Evolutionary conservation across 1,284 basidiomycete genomes (phyloP).

Genomic region (Ustilago loliicola): DNA sequence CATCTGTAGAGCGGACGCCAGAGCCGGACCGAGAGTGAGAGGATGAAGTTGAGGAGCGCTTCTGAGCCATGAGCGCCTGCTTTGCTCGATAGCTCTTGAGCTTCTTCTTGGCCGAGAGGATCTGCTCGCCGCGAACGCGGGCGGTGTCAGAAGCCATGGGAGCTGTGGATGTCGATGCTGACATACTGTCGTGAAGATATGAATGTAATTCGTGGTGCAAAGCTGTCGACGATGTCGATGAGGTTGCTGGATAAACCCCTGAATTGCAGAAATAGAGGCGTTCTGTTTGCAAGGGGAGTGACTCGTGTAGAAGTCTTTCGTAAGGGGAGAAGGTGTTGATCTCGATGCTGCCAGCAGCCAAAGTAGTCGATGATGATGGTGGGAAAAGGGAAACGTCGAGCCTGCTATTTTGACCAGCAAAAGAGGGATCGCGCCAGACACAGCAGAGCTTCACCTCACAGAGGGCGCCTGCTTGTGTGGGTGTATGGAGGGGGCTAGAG

Average conservation of each 20-base stretch:
- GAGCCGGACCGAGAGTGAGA: constrained; percentile 36
- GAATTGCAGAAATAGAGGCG: background rate
- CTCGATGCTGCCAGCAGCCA: constrained; percentile 33
- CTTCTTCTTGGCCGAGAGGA: constrained; percentile 64
- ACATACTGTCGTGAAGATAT: constrained; percentile 3
- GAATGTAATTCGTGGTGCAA: background rate
- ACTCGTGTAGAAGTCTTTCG: background rate
- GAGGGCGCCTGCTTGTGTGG: constrained; percentile 22
- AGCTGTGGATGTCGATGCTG: constrained; percentile 6
- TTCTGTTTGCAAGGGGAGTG: background rate
- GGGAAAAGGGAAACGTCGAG: background rate
- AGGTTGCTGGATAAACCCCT: no score
- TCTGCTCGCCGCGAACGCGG: constrained; percentile 55
- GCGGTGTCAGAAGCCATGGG: constrained; percentile 15
- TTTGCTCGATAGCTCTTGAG: constrained; percentile 65
- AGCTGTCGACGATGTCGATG: constrained; percentile 4
- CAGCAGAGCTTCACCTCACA: constrained; percentile 21
- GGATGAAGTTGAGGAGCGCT: constrained; percentile 38
- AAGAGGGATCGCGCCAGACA: constrained; percentile 1
- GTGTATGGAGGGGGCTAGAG: background rate
- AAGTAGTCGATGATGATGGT: background rate
- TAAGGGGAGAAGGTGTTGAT: background rate
- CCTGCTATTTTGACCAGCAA: constrained; percentile 40
- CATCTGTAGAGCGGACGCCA: constrained; percentile 20
- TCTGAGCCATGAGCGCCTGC: constrained; percentile 59